These are phyloP conservation scores for Lactuca sativa DNA, from an alignment of 129 eudicot genomes.

Conservation along the genomic window DNA sequence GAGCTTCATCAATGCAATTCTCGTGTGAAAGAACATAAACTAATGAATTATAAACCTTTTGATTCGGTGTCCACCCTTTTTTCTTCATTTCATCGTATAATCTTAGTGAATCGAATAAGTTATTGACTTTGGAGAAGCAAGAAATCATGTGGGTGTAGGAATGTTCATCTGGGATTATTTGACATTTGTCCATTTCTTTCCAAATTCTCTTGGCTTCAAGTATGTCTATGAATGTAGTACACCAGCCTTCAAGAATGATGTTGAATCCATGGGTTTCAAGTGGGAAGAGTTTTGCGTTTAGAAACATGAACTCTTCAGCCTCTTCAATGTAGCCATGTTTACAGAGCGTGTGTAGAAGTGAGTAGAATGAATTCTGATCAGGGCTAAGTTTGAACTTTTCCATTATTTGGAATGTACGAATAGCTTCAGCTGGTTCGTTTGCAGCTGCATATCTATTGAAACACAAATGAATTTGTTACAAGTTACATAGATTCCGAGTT, in stretches of 20 bases:
- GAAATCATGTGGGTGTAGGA: conserved; percentile 81
- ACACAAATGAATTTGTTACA: background rate
- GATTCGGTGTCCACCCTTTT: conserved; percentile 67
- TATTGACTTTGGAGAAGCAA: conserved; percentile 70
- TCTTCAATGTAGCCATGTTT: conserved; percentile 79
- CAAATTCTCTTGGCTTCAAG: conserved; percentile 84
- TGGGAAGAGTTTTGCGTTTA: conserved; percentile 72
- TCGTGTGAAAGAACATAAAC: conserved; percentile 56
- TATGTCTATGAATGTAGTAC: conserved; percentile 51
- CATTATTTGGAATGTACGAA: conserved; percentile 67
- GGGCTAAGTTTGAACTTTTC: conserved; percentile 66
- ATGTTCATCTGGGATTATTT: conserved; percentile 58
- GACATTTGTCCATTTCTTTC: conserved; percentile 90
- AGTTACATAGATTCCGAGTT: background rate
- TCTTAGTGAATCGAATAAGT: conserved; percentile 83
- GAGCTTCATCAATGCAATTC: conserved; percentile 79
- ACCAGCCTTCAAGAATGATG: conserved; percentile 89
- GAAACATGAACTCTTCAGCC: conserved; percentile 87
- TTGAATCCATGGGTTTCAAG: conserved; percentile 82
- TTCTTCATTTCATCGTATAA: conserved; percentile 90
- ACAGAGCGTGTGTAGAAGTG: conserved; percentile 60
- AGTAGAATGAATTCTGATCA: conserved; percentile 62
- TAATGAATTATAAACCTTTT: conserved; percentile 74
- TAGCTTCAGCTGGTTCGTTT: conserved; percentile 63
- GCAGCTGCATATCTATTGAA: conserved; percentile 74